A percentile compares a stretch with the other conserved stretches of the same genome.
Conservation (phyloP, 2,329 filamentous ascomycete genomes). For the Fusarium pseudograminearum region DNA sequence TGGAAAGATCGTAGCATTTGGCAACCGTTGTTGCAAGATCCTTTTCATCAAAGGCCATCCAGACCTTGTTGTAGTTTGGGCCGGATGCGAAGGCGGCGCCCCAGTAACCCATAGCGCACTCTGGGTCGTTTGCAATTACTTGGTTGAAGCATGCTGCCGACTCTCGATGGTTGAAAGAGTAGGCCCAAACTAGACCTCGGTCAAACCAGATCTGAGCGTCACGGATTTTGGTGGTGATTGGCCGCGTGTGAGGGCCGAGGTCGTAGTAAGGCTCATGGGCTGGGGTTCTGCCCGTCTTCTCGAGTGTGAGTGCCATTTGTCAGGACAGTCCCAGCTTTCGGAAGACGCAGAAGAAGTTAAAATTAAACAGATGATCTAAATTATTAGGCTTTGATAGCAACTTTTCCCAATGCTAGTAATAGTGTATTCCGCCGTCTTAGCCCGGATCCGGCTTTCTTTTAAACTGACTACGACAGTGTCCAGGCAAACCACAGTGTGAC, state of each 20-base stretch:
- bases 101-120: conserved; percentile 74
- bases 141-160: conserved; percentile 70
- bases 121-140: conserved; percentile 60
- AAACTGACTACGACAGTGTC: too few relatives aligned
- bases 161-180: conserved; percentile 78
- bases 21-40: conserved; percentile 55
- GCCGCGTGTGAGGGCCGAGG: background rate
- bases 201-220: conserved; percentile 73
- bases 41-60: conserved; percentile 73
- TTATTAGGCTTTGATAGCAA: too few relatives aligned
- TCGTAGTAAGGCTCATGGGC: background rate
- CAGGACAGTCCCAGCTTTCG: too few relatives aligned
- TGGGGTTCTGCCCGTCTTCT: too few relatives aligned
- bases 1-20: background rate
- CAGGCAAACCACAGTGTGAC: too few relatives aligned
- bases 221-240: background rate
- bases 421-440: too few relatives aligned
- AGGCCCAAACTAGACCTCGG: conserved; percentile 77
- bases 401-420: too few relatives aligned
- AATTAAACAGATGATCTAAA: too few relatives aligned
- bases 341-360: too few relatives aligned
- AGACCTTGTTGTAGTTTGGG: conserved; percentile 81
- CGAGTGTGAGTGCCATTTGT: too few relatives aligned
- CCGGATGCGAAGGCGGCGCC: conserved; percentile 76
- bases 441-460: too few relatives aligned